Evolutionary conservation across 208 protist species (phyloP).

Genomic region (Leishmania aethiopica): DNA sequence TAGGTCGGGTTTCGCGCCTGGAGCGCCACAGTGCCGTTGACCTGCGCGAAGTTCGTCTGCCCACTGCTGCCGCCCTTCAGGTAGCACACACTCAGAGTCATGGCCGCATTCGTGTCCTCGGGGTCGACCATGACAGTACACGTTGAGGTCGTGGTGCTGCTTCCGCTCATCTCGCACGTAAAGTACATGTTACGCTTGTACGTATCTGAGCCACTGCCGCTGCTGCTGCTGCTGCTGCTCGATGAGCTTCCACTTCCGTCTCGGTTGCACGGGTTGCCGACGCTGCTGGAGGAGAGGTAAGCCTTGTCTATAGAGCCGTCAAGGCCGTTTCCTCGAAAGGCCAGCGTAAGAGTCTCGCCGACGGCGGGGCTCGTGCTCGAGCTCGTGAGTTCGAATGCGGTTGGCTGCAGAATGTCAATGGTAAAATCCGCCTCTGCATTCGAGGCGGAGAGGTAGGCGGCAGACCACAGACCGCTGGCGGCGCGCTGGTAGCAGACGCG

Average conservation of each 20-base stretch:
- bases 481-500: constrained; percentile 78
- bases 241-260: neutral
- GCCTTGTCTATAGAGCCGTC: constrained; percentile 54
- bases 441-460: constrained; percentile 48
- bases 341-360: constrained; percentile 53
- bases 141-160: constrained; percentile 33
- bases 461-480: constrained; percentile 49
- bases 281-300: constrained; percentile 50
- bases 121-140: constrained; percentile 77
- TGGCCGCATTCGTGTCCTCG: constrained; percentile 40
- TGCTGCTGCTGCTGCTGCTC: neutral
- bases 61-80: constrained; percentile 33
- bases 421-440: constrained; percentile 61
- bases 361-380: constrained; percentile 40
- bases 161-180: constrained; percentile 43
- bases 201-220: neutral
- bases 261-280: constrained; percentile 37
- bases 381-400: constrained; percentile 50
- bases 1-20: constrained; percentile 77
- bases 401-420: constrained; percentile 83
- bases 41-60: constrained; percentile 57
- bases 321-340: constrained; percentile 69
- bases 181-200: constrained; percentile 17
- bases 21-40: constrained; percentile 53
- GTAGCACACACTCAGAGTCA: constrained; percentile 78